Conservation (phyloP, 2,329 filamentous ascomycete species). For the Apiospora sp. region DNA sequence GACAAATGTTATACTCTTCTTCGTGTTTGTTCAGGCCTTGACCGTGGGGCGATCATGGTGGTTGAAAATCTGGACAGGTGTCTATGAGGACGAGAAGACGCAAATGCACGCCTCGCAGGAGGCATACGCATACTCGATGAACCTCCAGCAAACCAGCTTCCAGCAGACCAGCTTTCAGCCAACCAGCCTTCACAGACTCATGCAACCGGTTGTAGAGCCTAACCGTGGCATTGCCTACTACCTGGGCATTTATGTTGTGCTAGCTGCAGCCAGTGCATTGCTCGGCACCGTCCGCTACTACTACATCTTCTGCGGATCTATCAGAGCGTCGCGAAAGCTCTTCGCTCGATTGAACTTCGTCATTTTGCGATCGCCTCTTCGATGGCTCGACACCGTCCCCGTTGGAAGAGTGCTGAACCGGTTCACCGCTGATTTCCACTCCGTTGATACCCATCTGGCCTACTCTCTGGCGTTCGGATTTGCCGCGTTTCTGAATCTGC, state of each 20-base stretch:
- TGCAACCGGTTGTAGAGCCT: constrained; percentile 39
- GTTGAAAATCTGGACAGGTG: constrained; percentile 68
- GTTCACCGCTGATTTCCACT: constrained; percentile 79
- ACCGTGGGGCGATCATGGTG: constrained; percentile 69
- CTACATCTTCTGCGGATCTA: constrained; percentile 69
- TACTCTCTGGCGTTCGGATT: constrained; percentile 68
- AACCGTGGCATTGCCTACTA: constrained; percentile 65
- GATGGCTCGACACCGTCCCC: constrained; percentile 83
- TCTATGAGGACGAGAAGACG: constrained; percentile 45
- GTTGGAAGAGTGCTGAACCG: constrained; percentile 80
- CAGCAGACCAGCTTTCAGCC: constrained; percentile 51
- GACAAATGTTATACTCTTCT: constrained; percentile 61
- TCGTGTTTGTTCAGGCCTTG: constrained; percentile 61
- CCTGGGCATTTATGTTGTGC: constrained; percentile 69
- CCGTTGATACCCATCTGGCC: constrained; percentile 73
- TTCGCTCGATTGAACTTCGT: constrained; percentile 73
- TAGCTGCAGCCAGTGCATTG: constrained; percentile 65
- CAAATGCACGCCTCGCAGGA: constrained; percentile 38
- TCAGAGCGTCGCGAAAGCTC: constrained; percentile 72
- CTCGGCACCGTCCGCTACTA: constrained; percentile 70
- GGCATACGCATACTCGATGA: constrained; percentile 53
- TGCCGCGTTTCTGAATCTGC: constrained; percentile 66
- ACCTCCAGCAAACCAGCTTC: constrained; percentile 55
- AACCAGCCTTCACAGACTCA: constrained; percentile 44
- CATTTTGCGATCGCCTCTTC: constrained; percentile 75